These are phyloP conservation scores for Saccharomyces jurei DNA, from an alignment of 805 yeast species.

Conservation along the genomic window DNA sequence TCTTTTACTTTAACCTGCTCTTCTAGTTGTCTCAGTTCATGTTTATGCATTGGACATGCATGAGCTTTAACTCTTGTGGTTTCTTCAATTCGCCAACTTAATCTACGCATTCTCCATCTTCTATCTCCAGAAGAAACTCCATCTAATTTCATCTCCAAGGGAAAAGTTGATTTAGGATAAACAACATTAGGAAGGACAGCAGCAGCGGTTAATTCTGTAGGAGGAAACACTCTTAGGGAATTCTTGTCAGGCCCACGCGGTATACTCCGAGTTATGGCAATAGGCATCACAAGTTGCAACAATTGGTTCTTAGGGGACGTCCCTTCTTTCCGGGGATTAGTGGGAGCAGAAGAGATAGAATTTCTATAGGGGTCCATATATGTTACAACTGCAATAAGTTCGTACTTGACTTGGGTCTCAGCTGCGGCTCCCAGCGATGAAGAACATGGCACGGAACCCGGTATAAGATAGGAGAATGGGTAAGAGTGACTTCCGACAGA, in stretches of 20 bases:
- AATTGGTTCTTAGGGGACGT: conserved; percentile 26
- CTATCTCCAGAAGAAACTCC: conserved; percentile 49
- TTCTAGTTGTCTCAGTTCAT: conserved; percentile 36
- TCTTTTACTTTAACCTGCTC: conserved; percentile 21
- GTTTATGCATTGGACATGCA: conserved; percentile 50
- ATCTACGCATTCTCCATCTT: conserved; percentile 88
- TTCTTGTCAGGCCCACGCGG: conserved; percentile 76
- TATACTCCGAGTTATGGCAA: conserved; percentile 69
- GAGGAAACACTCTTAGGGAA: conserved; percentile 88
- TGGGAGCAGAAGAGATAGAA: conserved; percentile 9
- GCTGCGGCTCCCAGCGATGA: conserved; percentile 47
- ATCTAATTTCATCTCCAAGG: conserved; percentile 74
- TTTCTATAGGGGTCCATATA: conserved; percentile 32
- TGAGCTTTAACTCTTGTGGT: conserved; percentile 51
- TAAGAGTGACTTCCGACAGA: conserved; percentile 69
- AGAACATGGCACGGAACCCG: conserved; percentile 83
- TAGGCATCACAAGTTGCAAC: conserved; percentile 48
- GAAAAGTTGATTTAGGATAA: conserved; percentile 79
- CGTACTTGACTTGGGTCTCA: conserved; percentile 55
- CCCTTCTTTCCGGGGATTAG: neutral
- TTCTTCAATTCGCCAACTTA: conserved; percentile 87
- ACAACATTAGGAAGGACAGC: conserved; percentile 84
- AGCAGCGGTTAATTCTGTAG: conserved; percentile 81
- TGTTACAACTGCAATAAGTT: conserved; percentile 53
- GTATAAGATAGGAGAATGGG: conserved; percentile 84